phyloP scores from a whole-genome alignment of 2,329 filamentous ascomycete species.

The Camillea tinctor region DNA sequence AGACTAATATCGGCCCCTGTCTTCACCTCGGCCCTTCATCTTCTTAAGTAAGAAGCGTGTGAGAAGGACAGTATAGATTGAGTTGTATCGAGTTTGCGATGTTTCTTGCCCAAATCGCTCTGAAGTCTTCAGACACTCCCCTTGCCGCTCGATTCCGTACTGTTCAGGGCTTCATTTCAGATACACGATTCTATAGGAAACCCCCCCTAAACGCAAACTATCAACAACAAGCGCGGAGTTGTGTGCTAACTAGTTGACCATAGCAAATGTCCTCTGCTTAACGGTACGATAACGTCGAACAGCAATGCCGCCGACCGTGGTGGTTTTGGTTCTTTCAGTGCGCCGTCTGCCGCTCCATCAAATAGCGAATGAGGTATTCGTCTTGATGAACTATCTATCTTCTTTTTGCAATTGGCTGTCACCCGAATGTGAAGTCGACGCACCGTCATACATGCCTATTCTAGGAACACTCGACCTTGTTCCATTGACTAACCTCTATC shows the following conservation, averaged over 20 bases:
- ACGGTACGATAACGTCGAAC: conserved; percentile 71
- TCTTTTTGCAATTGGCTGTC: background rate
- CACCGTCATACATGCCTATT: background rate
- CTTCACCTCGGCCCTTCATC: background rate
- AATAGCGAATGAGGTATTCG: conserved; percentile 16
- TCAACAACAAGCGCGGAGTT: background rate
- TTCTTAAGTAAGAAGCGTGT: background rate
- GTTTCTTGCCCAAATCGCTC: conserved; percentile 2
- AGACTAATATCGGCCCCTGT: background rate
- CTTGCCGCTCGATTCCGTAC: background rate
- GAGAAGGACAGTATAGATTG: background rate
- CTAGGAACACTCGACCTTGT: background rate
- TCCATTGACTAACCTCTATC: background rate
- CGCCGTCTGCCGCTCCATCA: conserved; percentile 26
- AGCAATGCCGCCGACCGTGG: conserved; percentile 55
- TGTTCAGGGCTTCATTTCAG: conserved; percentile 1
- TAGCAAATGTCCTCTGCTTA: conserved; percentile 74
- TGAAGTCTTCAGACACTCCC: background rate
- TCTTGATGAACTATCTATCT: background rate
- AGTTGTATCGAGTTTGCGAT: conserved; percentile 2
- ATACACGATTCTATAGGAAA: background rate
- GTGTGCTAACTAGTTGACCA: conserved; percentile 28
- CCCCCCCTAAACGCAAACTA: conserved; percentile 7
- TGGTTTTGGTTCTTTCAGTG: conserved; percentile 57
- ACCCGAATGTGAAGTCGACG: background rate